Conservation (phyloP, 2,329 filamentous ascomycete species). For the Beauveria australis region DNA sequence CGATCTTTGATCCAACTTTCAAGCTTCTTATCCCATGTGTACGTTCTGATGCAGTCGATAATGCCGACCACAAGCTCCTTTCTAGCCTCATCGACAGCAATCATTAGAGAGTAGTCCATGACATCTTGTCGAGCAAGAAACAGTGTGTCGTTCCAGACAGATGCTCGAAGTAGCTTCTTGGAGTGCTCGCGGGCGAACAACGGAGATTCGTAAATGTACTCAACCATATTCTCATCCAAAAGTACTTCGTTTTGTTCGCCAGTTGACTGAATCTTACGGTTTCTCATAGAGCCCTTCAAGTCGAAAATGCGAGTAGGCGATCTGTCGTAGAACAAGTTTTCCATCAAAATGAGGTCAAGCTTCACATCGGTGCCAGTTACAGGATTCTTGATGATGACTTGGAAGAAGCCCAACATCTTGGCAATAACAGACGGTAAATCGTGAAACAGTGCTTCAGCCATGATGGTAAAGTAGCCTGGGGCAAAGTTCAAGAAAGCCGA, state of each 20-base stretch:
- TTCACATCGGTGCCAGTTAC: conserved; percentile 87
- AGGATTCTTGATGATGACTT: conserved; percentile 94
- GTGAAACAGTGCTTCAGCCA: conserved; percentile 92
- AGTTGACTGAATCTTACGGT: conserved; percentile 92
- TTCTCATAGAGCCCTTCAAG: conserved; percentile 96
- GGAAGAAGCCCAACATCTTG: conserved; percentile 98
- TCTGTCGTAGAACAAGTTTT: conserved; percentile 96
- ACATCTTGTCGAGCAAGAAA: conserved; percentile 93
- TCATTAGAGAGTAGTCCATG: conserved; percentile 99
- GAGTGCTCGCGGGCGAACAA: conserved; percentile 93
- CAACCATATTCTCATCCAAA: conserved; percentile 96
- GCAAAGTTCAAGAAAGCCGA: conserved; percentile 92
- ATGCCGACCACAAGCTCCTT: conserved; percentile 95
- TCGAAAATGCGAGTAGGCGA: conserved; percentile 86
- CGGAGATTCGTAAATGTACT: conserved; percentile 96
- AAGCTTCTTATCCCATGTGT: conserved; percentile 99
- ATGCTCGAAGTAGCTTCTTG: conserved; percentile 83
- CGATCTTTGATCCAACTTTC: conserved; percentile 99
- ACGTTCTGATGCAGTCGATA: conserved; percentile 96
- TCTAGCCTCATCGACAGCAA: conserved; percentile 82
- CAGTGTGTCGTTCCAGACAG: conserved; percentile 95
- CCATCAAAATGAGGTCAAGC: conserved; percentile 89
- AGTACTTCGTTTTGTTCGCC: conserved; percentile 95
- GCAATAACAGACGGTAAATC: conserved; percentile 93
- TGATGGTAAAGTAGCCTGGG: conserved; percentile 94